These are phyloP conservation scores for Escallonia herrerae DNA, from an alignment of 129 eudicot species.

Conservation along the genomic window DNA sequence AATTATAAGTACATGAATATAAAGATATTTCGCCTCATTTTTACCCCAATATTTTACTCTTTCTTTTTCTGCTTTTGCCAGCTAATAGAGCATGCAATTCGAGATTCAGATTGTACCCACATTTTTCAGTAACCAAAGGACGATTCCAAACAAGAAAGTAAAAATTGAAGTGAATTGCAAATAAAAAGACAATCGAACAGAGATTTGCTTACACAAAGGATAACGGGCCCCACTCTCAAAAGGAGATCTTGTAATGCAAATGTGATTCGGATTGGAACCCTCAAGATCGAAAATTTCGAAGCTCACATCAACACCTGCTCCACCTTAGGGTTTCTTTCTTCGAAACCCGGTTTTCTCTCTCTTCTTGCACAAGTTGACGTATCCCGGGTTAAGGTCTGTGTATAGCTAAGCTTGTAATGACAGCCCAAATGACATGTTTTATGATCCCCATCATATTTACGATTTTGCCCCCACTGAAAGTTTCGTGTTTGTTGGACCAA, in stretches of 20 bases:
- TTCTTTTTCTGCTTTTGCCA: too few species aligned
- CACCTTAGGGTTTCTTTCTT: slow-evolving; percentile 8
- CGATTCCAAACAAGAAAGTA: not conserved
- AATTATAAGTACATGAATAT: too few species aligned
- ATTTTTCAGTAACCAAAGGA: too few species aligned
- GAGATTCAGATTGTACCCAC: too few species aligned
- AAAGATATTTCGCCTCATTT: too few species aligned
- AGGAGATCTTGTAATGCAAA: slow-evolving; percentile 23
- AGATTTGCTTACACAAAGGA: not conserved
- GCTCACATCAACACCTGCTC: not conserved
- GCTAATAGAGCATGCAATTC: too few species aligned
- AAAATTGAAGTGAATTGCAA: slow-evolving; percentile 1
- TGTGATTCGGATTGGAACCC: slow-evolving; percentile 12
- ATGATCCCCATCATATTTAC: not conserved
- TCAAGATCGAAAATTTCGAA: not conserved
- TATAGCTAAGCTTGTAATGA: slow-evolving; percentile 3
- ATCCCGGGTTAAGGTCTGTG: not conserved
- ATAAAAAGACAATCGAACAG: not conserved
- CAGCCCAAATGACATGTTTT: slow-evolving; percentile 12
- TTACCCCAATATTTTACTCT: too few species aligned
- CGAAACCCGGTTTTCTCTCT: not conserved
- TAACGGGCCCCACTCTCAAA: slow-evolving; percentile 4
- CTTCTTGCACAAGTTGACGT: slow-evolving; percentile 1
- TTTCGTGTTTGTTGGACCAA: too few species aligned
- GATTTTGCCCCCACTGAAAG: not conserved